Evolutionary conservation across 306 rosid species (phyloP).

Genomic region (Cicer judaicum): DNA sequence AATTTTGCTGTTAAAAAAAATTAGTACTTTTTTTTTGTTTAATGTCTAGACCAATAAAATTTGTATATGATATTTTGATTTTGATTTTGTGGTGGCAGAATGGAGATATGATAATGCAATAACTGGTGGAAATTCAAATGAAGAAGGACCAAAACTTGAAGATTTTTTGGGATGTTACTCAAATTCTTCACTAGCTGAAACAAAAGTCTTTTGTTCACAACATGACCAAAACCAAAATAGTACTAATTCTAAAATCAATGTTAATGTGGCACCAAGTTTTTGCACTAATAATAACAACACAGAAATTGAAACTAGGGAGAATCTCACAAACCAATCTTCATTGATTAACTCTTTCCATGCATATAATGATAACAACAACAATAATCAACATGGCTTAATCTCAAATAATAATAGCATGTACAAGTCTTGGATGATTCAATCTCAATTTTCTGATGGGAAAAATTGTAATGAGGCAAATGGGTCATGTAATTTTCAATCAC

Average conservation of each 20-base stretch:
- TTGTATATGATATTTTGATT: not conserved
- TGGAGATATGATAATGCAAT: constrained; percentile 78
- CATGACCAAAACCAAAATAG: constrained; percentile 48
- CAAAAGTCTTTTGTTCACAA: constrained; percentile 57
- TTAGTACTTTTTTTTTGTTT: not conserved
- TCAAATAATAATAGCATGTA: constrained; percentile 54
- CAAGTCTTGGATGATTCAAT: constrained; percentile 81
- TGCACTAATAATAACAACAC: constrained; percentile 42
- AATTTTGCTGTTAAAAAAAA: constrained; percentile 9
- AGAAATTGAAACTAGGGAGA: constrained; percentile 50
- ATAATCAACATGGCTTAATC: constrained; percentile 55
- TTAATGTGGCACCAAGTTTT: constrained; percentile 61
- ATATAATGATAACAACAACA: constrained; percentile 47
- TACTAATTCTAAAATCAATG: constrained; percentile 58
- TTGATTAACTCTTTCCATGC: constrained; percentile 56
- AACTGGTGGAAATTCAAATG: constrained; percentile 55
- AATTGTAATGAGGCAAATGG: constrained; percentile 56
- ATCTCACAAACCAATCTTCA: constrained; percentile 49
- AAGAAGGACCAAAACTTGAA: constrained; percentile 88
- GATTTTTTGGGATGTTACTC: constrained; percentile 94
- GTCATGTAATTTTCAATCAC: constrained; percentile 58
- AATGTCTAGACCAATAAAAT: not conserved
- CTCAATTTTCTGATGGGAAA: constrained; percentile 54
- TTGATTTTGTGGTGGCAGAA: constrained; percentile 49
- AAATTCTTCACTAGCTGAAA: constrained; percentile 60